A percentile compares a stretch with the other conserved stretches of the same genome.
Evolutionary conservation across 805 yeast species (phyloP).

Genomic region (Metschnikowia matae): DNA sequence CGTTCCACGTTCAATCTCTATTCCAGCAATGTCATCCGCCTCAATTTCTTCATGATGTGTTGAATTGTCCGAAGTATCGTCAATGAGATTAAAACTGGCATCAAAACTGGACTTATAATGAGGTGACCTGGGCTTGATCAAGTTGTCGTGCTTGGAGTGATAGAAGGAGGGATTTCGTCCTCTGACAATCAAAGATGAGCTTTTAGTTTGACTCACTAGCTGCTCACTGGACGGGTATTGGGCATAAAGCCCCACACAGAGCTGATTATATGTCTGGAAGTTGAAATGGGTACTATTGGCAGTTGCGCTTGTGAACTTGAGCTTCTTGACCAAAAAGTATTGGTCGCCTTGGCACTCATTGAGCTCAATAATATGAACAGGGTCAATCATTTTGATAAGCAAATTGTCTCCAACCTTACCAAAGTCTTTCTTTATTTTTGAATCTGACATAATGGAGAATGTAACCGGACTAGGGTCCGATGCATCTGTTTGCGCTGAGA

Average conservation of each 20-base stretch:
- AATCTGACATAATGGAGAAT: conserved; percentile 20
- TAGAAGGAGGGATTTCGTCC: conserved; percentile 63
- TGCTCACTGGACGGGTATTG: conserved; percentile 10
- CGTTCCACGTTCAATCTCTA: neutral
- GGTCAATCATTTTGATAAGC: conserved; percentile 8
- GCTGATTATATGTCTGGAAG: conserved; percentile 43
- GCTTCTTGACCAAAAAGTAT: conserved; percentile 35
- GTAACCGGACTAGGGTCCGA: conserved; percentile 12
- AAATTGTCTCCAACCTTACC: conserved; percentile 5
- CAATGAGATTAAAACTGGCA: neutral
- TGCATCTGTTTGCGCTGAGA: conserved; percentile 36
- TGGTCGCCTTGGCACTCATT: conserved; percentile 18
- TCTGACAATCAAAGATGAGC: conserved; percentile 49
- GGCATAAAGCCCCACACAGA: conserved; percentile 11
- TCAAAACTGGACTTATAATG: conserved; percentile 6
- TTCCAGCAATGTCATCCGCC: neutral
- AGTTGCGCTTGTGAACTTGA: conserved; percentile 49
- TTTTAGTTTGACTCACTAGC: conserved; percentile 7
- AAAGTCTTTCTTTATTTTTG: conserved; percentile 13
- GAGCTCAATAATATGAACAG: conserved; percentile 8
- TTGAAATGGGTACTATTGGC: conserved; percentile 48
- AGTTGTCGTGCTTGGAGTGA: conserved; percentile 47
- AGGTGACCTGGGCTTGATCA: conserved; percentile 29
- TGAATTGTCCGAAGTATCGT: neutral
- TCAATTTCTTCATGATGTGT: neutral